Evolutionary conservation across 306 rosid genomes (phyloP), one percentile per base, ranked within the genome.

Genomic region (Prunus fruticosa): DNA sequence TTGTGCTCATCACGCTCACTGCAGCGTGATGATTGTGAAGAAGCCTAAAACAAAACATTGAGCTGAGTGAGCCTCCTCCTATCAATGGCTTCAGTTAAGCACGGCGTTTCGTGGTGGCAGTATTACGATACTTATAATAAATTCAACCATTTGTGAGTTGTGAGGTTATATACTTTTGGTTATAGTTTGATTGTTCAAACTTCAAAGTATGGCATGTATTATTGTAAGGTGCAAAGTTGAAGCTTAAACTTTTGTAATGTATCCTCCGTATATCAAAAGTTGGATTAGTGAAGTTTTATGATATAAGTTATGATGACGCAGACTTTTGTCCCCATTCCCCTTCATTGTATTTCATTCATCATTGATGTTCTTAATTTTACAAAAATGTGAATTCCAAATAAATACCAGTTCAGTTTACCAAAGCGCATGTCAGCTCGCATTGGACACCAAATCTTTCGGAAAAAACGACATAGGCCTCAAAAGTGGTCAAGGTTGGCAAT

Each of bases 11-110:
- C 80, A 67, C 19, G 61, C 61, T 16, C 80, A 68, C 34, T 67
- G 80, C 69, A 77, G 50, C 12, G 69, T 77, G 25, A 68, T 77
- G 80, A 77, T 77, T 32, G 75, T 77, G 75, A 77, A 67, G 56
- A 57, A 9, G 75, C 80, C 80, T 14, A 77, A 57, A 68, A 4
- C 20, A 41, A 77, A 77, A 22, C 80, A 68, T 32, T 76, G 11
- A 73, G 22, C 30, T 16, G 43, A 38, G 43, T 38, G 9, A 38
- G 9, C 43, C 43, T 38, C 43, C 43, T 32, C 20, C 25, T n/a
- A 18, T 34, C n/a, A 2, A 3, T 23, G 13, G 12, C 56, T 46
- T 22, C 54, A 22, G 34, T 19, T 22, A 2, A 54, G 25, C 61
- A 56, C 1, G 11, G n/a, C 10, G 38, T 1, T 12, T 22, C 4